Conservation (phyloP, 192 early-diverging fungal species). For the Coemansia sp. region DNA sequence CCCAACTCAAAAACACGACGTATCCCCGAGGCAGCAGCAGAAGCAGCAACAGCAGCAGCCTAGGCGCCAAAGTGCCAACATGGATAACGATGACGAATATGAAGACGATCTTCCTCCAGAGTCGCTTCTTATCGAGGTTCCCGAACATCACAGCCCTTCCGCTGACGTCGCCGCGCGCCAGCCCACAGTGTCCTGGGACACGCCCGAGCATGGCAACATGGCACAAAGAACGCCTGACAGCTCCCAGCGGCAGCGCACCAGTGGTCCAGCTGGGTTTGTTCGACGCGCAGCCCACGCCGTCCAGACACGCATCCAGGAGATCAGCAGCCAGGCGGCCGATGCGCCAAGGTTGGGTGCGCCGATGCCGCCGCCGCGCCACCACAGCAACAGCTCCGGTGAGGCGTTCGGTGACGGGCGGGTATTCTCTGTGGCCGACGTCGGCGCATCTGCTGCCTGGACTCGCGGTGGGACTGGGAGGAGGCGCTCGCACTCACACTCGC, state of each 20-base stretch:
- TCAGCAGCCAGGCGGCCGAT: constrained; percentile 38
- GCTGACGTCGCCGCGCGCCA: background rate
- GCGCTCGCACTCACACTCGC: constrained; percentile 7
- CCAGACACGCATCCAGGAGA: constrained; percentile 42
- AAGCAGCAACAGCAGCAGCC: background rate
- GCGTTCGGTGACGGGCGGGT: constrained; percentile 34
- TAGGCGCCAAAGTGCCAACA: background rate
- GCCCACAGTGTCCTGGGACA: constrained; percentile 4
- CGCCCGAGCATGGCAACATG: background rate
- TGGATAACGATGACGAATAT: constrained; percentile 17
- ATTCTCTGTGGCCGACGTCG: constrained; percentile 13
- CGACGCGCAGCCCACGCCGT: constrained; percentile 45
- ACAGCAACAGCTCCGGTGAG: background rate
- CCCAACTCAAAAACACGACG: background rate
- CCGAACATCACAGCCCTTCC: background rate
- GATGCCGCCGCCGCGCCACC: constrained; percentile 43
- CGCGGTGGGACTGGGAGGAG: constrained; percentile 1
- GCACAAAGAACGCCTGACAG: background rate
- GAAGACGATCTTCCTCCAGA: constrained; percentile 35
- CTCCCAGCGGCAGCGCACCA: background rate
- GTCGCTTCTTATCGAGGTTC: constrained; percentile 42
- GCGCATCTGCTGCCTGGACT: constrained; percentile 20
- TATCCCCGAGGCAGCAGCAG: background rate
- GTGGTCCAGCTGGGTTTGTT: constrained; percentile 32
- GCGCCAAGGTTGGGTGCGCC: constrained; percentile 30